Percentiles rank a stretch among this genome's conserved stretches.
These are phyloP conservation scores for Amphicarpaea edgeworthii DNA, from an alignment of 306 rosid genomes.

Conservation along the genomic window DNA sequence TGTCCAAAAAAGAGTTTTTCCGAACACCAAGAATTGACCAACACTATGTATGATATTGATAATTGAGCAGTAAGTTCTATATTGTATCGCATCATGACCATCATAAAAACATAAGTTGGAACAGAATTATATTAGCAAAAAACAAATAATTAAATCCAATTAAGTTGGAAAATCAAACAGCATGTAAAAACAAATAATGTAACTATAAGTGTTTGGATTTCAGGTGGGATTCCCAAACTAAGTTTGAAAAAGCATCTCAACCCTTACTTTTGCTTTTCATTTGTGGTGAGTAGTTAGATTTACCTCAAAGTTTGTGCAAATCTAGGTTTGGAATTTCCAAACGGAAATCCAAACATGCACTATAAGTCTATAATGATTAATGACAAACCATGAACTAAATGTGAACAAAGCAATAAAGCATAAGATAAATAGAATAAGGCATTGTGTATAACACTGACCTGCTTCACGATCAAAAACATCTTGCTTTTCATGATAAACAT, in stretches of 20 bases:
- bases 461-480: constrained; percentile 97
- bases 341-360: too few relatives aligned
- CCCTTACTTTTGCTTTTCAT: too few relatives aligned
- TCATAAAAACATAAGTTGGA: constrained; percentile 20
- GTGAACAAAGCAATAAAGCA: constrained; percentile 4
- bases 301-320: too few relatives aligned
- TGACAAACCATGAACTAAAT: constrained; percentile 22
- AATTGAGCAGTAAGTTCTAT: constrained; percentile 17
- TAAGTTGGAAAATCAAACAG: constrained; percentile 1
- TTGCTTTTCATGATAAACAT: constrained; percentile 87
- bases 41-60: constrained; percentile 11
- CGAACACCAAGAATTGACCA: constrained; percentile 13
- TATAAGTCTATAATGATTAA: too few relatives aligned
- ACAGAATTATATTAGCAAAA: constrained; percentile 28
- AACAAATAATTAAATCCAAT: not conserved
- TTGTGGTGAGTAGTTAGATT: too few relatives aligned
- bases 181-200: not conserved
- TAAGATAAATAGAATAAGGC: constrained; percentile 21
- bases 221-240: too few relatives aligned
- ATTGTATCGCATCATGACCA: not conserved
- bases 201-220: too few relatives aligned
- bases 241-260: too few relatives aligned
- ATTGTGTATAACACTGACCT: constrained; percentile 50
- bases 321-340: too few relatives aligned
- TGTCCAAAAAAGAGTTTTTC: constrained; percentile 7